These are phyloP conservation scores for Ophiognomonia clavigignenti-juglandacearum DNA, from an alignment of 2,329 filamentous ascomycete genomes.

Conservation along the genomic window DNA sequence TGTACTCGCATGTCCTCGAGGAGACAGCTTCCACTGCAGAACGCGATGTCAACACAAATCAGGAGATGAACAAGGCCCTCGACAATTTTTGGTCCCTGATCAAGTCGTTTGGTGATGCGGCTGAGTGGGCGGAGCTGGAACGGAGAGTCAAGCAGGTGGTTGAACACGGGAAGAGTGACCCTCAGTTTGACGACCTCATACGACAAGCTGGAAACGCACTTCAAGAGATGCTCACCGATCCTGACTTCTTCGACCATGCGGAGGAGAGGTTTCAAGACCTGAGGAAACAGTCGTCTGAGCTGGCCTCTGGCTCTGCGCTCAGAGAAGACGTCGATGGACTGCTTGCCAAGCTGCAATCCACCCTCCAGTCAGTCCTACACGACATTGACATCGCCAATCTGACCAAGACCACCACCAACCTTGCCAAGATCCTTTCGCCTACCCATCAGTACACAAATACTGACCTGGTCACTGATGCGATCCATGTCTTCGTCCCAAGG, in stretches of 20 bases:
- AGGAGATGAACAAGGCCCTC: constrained; percentile 68
- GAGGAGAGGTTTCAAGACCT: constrained; percentile 50
- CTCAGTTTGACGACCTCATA: constrained; percentile 76
- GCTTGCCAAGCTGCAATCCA: constrained; percentile 62
- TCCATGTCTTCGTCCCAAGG: constrained; percentile 77
- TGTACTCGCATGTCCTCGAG: constrained; percentile 70
- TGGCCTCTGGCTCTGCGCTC: constrained; percentile 63
- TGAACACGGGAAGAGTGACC: constrained; percentile 69
- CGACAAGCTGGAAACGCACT: constrained; percentile 67
- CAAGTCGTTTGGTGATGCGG: constrained; percentile 69
- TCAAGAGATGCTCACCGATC: constrained; percentile 79
- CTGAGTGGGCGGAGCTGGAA: constrained; percentile 74
- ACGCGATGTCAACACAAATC: constrained; percentile 68
- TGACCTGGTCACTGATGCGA: constrained; percentile 68
- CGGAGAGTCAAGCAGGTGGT: constrained; percentile 64
- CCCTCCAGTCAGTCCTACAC: constrained; percentile 62
- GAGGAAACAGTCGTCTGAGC: constrained; percentile 52
- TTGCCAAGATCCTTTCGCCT: constrained; percentile 67
- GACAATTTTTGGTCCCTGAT: constrained; percentile 78
- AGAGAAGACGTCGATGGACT: constrained; percentile 69
- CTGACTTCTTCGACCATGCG: constrained; percentile 75
- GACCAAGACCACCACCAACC: constrained; percentile 58
- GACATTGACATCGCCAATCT: constrained; percentile 71
- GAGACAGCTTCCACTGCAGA: constrained; percentile 62
- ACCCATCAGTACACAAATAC: constrained; percentile 58